These are phyloP conservation scores for Stemphylium beticola DNA, from an alignment of 2,329 filamentous ascomycete species.

Conservation along the genomic window DNA sequence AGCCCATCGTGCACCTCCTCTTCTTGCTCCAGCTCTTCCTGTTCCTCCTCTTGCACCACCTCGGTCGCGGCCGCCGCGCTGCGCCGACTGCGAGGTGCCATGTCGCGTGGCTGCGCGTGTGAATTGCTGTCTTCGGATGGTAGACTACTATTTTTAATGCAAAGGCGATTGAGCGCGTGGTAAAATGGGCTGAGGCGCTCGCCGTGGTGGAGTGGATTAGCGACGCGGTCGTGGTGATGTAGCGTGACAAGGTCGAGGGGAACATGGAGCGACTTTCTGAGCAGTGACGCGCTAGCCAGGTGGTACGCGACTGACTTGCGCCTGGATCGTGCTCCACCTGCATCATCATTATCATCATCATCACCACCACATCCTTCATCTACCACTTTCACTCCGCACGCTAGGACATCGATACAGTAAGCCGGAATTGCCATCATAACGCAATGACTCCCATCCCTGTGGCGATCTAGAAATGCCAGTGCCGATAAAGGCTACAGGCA, in stretches of 20 bases:
- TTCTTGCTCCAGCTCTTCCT: constrained; percentile 31
- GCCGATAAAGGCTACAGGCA: neutral
- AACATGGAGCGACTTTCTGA: constrained; percentile 13
- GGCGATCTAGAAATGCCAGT: neutral
- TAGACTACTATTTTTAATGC: neutral
- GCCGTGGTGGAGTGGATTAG: constrained; percentile 16
- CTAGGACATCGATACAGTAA: no score
- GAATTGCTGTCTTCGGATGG: constrained; percentile 1
- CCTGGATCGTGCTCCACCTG: constrained; percentile 12
- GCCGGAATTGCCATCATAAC: no score
- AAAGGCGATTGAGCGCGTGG: constrained; percentile 7
- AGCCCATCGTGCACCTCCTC: constrained; percentile 56
- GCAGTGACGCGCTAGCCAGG: constrained; percentile 27
- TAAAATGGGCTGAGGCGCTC: constrained; percentile 1
- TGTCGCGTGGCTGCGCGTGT: constrained; percentile 43
- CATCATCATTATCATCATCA: neutral
- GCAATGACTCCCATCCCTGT: neutral
- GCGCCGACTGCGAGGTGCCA: constrained; percentile 49
- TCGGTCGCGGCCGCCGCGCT: constrained; percentile 44
- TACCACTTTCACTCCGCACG: neutral
- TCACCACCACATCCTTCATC: neutral
- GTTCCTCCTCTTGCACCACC: constrained; percentile 34
- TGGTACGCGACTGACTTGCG: constrained; percentile 16
- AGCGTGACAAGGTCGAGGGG: constrained; percentile 14
- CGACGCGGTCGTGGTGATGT: constrained; percentile 18